A percentile compares a stretch with the other conserved stretches of the same genome.
These are phyloP conservation scores for Pholiota conissans DNA, from an alignment of 768 basidiomycete genomes.

Conservation along the genomic window DNA sequence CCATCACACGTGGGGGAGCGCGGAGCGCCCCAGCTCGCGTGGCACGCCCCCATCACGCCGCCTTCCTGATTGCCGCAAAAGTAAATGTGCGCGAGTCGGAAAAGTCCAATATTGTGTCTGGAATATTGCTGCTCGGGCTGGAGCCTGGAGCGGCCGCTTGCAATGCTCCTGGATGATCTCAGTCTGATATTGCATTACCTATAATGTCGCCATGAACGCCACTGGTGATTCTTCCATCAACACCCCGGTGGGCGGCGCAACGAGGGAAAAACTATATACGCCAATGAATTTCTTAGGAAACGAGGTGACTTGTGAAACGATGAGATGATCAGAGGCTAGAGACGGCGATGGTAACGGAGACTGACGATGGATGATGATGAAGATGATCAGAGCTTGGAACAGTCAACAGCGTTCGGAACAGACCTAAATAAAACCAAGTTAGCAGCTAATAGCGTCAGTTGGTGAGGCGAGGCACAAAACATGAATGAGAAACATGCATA, in stretches of 20 bases:
- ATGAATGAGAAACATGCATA: background rate
- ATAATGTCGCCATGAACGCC: too few relatives aligned
- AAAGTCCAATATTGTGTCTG: too few relatives aligned
- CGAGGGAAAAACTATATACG: background rate
- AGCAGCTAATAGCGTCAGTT: background rate
- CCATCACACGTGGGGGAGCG: conserved; percentile 11
- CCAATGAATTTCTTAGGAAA: background rate
- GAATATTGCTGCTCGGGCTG: too few relatives aligned
- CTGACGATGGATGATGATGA: too few relatives aligned
- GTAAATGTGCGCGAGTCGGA: background rate
- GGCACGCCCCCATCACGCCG: background rate
- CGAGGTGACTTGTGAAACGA: background rate
- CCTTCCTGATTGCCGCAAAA: conserved; percentile 11
- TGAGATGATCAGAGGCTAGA: too few relatives aligned
- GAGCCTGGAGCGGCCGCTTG: background rate
- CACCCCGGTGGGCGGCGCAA: background rate
- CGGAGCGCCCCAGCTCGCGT: conserved; percentile 11
- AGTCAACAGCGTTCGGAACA: background rate
- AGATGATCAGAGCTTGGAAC: too few relatives aligned
- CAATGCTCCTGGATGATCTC: background rate
- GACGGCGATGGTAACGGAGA: too few relatives aligned
- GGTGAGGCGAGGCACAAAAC: background rate
- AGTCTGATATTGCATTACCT: background rate
- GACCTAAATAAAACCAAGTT: background rate
- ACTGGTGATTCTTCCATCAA: background rate